Evolutionary conservation across 108 stramenopile genomes (phyloP), one percentile per base, ranked within the genome.

Genomic region (Nitzschia putrida): DNA sequence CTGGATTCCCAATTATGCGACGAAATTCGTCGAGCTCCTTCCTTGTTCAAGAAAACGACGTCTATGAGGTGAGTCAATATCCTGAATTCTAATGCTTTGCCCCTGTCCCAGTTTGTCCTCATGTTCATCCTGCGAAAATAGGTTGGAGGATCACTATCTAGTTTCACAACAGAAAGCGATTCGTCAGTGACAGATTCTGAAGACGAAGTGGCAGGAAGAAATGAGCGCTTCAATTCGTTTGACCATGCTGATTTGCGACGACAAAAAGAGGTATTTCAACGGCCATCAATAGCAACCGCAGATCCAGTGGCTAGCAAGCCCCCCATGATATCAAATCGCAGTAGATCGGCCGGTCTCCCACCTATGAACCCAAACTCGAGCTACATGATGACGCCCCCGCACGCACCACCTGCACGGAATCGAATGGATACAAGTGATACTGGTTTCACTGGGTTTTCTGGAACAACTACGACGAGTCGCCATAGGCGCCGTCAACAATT

Each of bases 401-500:
- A 34, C 9, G 26, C 23, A n/a, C 58, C 58, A 29, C 38, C 58
- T n/a, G 58, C 65, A 0, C 68, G 68, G 20, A 13, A 57, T 23
- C 57, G 69, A 8, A 22, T 50, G 13, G 69, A 70, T 42, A 70
- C 58, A 34, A 34, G 29, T 4, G 29, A 34, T 51, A 58, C 23
- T 2, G 41, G 50, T 8, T 57, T 39, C 50, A 45, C 68, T 26
- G n/a, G 38, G 3, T 24, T 24, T 14, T 68, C 68, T 24, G 44
- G 44, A 12, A 61, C 69, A 8, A 50, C 58, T n/a, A 70, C 34
- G 29, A 40, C 69, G 13, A 70, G 69, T 52, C 57, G 58, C 8
- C 69, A 70, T 37, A 34, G 69, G 39, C 34, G 69, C n/a, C 23
- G n/a, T 14, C 42, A 52, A n/a, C 69, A 70, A 51, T 59, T 60